Percentiles rank a stretch among this genome's conserved stretches.
Conservation (phyloP, 2,329 filamentous ascomycete genomes). For the Beauveria sp. region DNA sequence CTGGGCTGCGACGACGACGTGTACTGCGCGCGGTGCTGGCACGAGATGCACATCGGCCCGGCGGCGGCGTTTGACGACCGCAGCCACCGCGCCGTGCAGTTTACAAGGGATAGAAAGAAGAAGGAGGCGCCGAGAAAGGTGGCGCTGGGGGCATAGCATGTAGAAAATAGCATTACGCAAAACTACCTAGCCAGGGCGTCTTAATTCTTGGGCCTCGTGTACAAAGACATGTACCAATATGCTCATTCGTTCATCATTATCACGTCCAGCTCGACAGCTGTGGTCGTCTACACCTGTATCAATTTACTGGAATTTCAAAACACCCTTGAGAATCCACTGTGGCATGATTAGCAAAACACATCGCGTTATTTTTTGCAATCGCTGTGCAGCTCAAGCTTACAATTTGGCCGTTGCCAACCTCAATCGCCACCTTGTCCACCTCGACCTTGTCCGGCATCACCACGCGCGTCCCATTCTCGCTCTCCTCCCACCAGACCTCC, state of each 20-base stretch:
- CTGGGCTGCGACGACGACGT: constrained; percentile 63
- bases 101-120: constrained; percentile 31
- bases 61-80: constrained; percentile 63
- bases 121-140: constrained; percentile 26
- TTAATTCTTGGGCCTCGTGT: not conserved
- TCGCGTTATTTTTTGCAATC: too few relatives aligned
- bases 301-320: constrained; percentile 36
- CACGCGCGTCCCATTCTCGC: constrained; percentile 59
- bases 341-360: constrained; percentile 13
- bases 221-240: not conserved
- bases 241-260: constrained; percentile 2
- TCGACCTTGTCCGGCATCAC: constrained; percentile 74
- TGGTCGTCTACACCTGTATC: not conserved
- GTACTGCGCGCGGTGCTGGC: constrained; percentile 75
- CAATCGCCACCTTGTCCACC: constrained; percentile 64
- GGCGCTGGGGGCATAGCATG: constrained; percentile 28
- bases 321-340: constrained; percentile 58
- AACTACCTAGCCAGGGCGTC: not conserved
- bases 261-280: not conserved
- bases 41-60: constrained; percentile 67
- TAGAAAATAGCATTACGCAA: not conserved
- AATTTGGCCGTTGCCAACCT: constrained; percentile 82
- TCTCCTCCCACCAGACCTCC: constrained; percentile 77
- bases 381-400: constrained; percentile 28
- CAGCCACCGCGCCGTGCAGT: constrained; percentile 59